These are phyloP conservation scores for Arxiozyma telluris DNA, from an alignment of 1,139 yeast species.

Conservation along the genomic window DNA sequence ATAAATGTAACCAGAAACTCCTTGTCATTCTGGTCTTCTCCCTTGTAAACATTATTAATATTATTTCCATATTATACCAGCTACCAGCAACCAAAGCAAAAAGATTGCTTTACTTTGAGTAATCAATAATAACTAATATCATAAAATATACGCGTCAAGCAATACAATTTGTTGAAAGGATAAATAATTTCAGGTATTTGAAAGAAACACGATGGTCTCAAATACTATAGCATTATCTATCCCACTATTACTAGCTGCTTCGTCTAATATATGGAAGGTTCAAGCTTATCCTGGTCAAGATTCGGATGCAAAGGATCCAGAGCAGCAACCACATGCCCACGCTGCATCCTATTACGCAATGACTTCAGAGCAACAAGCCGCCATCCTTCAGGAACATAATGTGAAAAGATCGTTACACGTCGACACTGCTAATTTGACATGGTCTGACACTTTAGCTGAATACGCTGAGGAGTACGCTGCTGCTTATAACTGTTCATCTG, in stretches of 20 bases:
- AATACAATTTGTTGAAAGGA: too few species aligned
- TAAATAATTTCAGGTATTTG: not conserved
- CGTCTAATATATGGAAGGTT: not conserved
- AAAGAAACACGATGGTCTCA: not conserved
- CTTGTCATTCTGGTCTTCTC: too few species aligned
- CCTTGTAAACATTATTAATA: too few species aligned
- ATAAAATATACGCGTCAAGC: too few species aligned
- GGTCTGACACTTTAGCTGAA: constrained; percentile 39
- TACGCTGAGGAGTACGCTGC: constrained; percentile 43
- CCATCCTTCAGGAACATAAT: constrained; percentile 40
- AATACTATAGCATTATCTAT: too few species aligned
- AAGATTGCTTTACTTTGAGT: too few species aligned
- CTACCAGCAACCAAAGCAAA: too few species aligned
- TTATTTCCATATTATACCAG: too few species aligned
- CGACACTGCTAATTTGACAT: constrained; percentile 40
- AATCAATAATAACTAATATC: too few species aligned
- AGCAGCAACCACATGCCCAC: not conserved
- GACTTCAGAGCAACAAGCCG: constrained; percentile 14
- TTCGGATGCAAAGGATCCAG: not conserved
- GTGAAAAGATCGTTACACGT: constrained; percentile 45
- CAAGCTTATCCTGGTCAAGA: not conserved
- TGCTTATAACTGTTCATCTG: constrained; percentile 39
- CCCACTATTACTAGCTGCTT: not conserved
- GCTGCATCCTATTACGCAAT: not conserved
- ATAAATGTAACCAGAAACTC: too few species aligned